phyloP scores from a whole-genome alignment of 1,139 yeast species.

The Yamadazyma siamensis region DNA sequence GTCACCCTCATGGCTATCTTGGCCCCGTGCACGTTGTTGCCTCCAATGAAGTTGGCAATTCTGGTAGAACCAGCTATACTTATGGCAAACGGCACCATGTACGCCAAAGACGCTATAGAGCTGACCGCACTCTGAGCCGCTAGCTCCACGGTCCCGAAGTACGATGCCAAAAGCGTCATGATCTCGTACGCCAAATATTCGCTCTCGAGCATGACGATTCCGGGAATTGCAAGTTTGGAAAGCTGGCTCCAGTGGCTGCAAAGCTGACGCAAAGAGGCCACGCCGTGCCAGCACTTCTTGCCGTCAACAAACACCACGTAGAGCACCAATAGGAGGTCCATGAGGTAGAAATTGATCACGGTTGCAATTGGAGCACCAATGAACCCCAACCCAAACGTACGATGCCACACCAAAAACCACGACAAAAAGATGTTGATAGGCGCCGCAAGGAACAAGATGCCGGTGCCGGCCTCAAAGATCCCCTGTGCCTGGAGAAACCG shows the following conservation, averaged over 20 bases:
- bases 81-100: conserved; percentile 86
- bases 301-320: conserved; percentile 64
- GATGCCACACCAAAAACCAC: conserved; percentile 77
- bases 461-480: conserved; percentile 85
- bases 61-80: conserved; percentile 86
- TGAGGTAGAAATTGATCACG: conserved; percentile 66
- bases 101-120: conserved; percentile 73
- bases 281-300: conserved; percentile 69
- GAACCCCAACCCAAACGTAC: conserved; percentile 56
- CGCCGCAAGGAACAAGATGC: conserved; percentile 71
- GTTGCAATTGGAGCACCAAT: conserved; percentile 75
- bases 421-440: conserved; percentile 73
- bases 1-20: conserved; percentile 65
- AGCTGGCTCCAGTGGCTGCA: conserved; percentile 60
- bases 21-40: conserved; percentile 61
- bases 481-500: conserved; percentile 89
- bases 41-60: conserved; percentile 86
- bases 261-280: conserved; percentile 40
- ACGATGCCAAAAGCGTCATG: conserved; percentile 68
- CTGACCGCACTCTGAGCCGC: conserved; percentile 91
- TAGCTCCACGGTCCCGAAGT: conserved; percentile 75
- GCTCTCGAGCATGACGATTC: conserved; percentile 69
- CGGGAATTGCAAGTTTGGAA: conserved; percentile 63
- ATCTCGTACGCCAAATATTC: conserved; percentile 74
- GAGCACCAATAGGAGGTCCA: conserved; percentile 50